phyloP scores from a whole-genome alignment of 306 rosid species.

The Nissolia schottii region DNA sequence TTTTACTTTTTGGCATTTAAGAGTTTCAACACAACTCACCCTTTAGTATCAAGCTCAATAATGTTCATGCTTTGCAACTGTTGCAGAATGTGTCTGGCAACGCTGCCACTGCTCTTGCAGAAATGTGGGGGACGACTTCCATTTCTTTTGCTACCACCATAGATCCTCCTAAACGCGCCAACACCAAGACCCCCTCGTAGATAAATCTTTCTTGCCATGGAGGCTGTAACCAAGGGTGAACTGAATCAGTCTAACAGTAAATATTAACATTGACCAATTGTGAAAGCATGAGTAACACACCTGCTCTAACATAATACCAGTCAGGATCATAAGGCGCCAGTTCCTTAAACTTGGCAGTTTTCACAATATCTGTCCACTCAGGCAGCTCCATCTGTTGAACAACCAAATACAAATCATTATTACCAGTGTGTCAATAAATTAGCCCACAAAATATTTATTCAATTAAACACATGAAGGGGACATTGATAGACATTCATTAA shows the following conservation, averaged over 20 bases:
- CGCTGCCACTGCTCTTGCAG: conserved; percentile 66
- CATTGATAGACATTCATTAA: neutral
- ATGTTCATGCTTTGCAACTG: conserved; percentile 56
- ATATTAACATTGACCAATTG: neutral
- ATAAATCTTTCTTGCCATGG: conserved; percentile 79
- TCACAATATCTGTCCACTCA: conserved; percentile 68
- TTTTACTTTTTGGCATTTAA: neutral
- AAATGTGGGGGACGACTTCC: conserved; percentile 82
- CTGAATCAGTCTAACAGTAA: neutral
- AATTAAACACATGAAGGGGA: neutral
- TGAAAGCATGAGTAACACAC: conserved; percentile 22
- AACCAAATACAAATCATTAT: neutral
- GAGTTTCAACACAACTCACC: conserved; percentile 31
- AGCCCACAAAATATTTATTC: neutral
- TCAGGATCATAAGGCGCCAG: conserved; percentile 77
- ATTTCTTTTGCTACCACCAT: conserved; percentile 78
- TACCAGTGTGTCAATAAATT: neutral
- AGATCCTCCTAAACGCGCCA: conserved; percentile 65
- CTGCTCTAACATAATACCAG: conserved; percentile 70
- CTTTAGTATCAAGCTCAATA: conserved; percentile 53
- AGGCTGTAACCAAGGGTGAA: conserved; percentile 38
- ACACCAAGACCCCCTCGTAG: conserved; percentile 83
- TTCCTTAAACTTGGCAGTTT: conserved; percentile 68
- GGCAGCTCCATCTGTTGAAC: conserved; percentile 67
- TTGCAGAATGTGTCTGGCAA: conserved; percentile 65